A percentile compares a stretch with the other conserved stretches of the same genome.
Evolutionary conservation across 768 basidiomycete species (phyloP).

Genomic region (Tricholoma bakamatsutake): DNA sequence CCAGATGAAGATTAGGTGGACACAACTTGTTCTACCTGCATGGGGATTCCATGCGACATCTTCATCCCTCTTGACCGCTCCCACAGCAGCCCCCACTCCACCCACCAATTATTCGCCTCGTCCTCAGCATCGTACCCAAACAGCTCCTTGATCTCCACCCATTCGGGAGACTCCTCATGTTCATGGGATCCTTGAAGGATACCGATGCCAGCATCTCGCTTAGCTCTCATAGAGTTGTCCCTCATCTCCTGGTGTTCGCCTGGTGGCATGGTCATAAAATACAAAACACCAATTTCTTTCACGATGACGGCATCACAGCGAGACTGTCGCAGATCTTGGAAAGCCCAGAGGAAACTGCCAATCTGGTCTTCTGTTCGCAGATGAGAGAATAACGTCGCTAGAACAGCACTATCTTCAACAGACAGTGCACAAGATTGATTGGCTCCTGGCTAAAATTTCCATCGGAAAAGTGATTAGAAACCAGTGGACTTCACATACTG

Average conservation of each 20-base stretch:
- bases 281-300: constrained; percentile 39
- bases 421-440: constrained; percentile 43
- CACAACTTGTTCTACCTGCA: constrained; percentile 5
- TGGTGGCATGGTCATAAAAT: constrained; percentile 39
- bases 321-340: constrained; percentile 48
- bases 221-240: constrained; percentile 31
- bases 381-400: constrained; percentile 56
- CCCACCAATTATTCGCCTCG: constrained; percentile 58
- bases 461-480: neutral
- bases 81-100: constrained; percentile 43
- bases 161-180: constrained; percentile 24
- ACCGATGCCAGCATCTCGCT: constrained; percentile 21
- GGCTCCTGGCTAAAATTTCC: constrained; percentile 38
- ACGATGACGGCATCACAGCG: constrained; percentile 36
- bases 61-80: constrained; percentile 26
- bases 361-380: constrained; percentile 43
- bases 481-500: constrained; percentile 28
- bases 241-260: constrained; percentile 37
- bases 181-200: constrained; percentile 9
- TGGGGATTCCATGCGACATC: constrained; percentile 6
- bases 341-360: constrained; percentile 41
- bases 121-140: constrained; percentile 55
- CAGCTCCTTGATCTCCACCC: constrained; percentile 41
- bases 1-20: constrained; percentile 1
- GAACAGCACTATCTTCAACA: constrained; percentile 54